Base-by-base conservation (phyloP, 192 early-diverging fungal genomes). In the Glomus cerebriforme region DNA sequence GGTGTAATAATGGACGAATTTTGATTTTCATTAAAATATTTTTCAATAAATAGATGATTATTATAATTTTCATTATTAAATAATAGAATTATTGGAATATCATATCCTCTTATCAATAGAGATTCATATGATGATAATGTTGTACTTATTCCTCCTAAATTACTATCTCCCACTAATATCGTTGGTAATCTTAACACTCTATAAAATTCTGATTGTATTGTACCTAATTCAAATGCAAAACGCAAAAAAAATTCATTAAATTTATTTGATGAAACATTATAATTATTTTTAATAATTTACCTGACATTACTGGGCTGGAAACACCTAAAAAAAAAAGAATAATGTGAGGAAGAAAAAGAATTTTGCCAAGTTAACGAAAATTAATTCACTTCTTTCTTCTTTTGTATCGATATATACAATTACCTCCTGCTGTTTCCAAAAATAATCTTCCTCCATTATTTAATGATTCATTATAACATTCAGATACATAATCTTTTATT, bases 71-170 rank as follows among this genome's bases (percentile, higher is more conserved):
- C 72, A 67, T 90, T 78, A 60, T 91, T 76, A 72, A 96, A 95
- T 39, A 96, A 81, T 35, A 96, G 77, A 24, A 96, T 75, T 0
- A 86, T 79, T 2, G 90, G 88, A 22, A 95, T 83, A 68, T 93
- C 89, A 81, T 92, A 95, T 2, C 93, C 93, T 39, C 92, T 86
- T 27, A 91, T 73, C 22, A 85, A 79, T 12, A 96, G 83, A 3
- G 91, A 85, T 80, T 96, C 95, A 79, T 89, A 92, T 2, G 95
- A 88, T 19, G 90, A 89, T 31, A 95, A 69, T 17, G 95, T 95
- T 1, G 95, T 94, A 1, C 92, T 93, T 67, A 96, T 94, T 2
- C 95, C 95, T 43, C 95, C 95, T 17, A 96, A 84, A n/a, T 87
- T 85, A 26, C 89, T 81, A 79, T 96, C 95, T 15, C 95, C 95